Conservation (phyloP, 2,329 filamentous ascomycete genomes). For the Penicillium brasilianum region DNA sequence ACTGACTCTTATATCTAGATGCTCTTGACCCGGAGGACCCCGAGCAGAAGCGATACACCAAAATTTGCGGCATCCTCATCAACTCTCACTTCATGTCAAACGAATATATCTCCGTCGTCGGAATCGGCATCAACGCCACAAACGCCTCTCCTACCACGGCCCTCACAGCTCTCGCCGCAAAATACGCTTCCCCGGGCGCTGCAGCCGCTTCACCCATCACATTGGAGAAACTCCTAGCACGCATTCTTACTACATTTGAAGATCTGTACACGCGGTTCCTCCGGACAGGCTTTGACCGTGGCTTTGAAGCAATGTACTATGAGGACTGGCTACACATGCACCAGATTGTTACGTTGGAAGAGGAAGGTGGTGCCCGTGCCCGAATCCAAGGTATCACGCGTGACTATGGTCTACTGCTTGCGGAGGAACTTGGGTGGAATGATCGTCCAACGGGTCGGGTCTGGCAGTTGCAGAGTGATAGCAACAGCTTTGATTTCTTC, state of each 20-base stretch:
- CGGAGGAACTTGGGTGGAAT: slow-evolving; percentile 77
- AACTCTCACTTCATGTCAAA: slow-evolving; percentile 80
- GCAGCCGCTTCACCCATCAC: slow-evolving; percentile 69
- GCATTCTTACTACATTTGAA: slow-evolving; percentile 78
- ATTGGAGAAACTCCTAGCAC: slow-evolving; percentile 79
- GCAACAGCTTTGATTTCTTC: slow-evolving; percentile 98
- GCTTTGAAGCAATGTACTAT: slow-evolving; percentile 80
- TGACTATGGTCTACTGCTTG: slow-evolving; percentile 88
- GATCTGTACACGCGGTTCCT: slow-evolving; percentile 76
- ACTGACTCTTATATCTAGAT: slow-evolving; percentile 50
- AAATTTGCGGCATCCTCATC: slow-evolving; percentile 91
- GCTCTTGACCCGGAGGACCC: slow-evolving; percentile 67
- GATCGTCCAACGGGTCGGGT: slow-evolving; percentile 76
- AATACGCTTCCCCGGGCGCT: slow-evolving; percentile 48
- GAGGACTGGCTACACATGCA: slow-evolving; percentile 82
- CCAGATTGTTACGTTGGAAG: slow-evolving; percentile 76
- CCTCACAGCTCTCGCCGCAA: slow-evolving; percentile 70
- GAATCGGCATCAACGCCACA: slow-evolving; percentile 83
- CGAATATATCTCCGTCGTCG: slow-evolving; percentile 82
- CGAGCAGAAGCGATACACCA: slow-evolving; percentile 67
- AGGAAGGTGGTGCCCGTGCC: slow-evolving; percentile 74
- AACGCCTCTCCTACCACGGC: slow-evolving; percentile 88
- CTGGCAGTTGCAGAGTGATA: slow-evolving; percentile 89
- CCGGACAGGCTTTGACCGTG: slow-evolving; percentile 71
- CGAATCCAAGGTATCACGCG: slow-evolving; percentile 83